Conservation (phyloP, 1,284 basidiomycete species). For the Tetrapyrgos nigripes region DNA sequence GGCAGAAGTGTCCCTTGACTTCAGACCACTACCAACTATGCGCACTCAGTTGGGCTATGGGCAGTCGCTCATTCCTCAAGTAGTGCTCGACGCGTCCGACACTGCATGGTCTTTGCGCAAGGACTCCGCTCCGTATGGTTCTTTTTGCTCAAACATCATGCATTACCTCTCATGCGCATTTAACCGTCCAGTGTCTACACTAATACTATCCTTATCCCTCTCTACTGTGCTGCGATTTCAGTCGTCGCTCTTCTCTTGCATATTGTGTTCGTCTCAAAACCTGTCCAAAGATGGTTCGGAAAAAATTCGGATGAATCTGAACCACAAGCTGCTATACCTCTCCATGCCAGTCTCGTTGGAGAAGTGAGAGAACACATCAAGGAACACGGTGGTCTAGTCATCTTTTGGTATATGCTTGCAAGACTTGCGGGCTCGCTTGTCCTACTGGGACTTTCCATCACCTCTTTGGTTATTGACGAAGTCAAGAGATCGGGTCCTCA, state of each 20-base stretch:
- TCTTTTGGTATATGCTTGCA: slow-evolving; percentile 41
- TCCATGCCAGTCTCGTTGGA: slow-evolving; percentile 21
- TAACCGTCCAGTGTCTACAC: slow-evolving; percentile 23
- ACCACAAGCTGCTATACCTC: slow-evolving; percentile 9
- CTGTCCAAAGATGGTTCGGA: neutral
- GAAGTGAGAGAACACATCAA: slow-evolving; percentile 33
- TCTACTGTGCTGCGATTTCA: slow-evolving; percentile 34
- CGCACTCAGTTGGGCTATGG: too few relatives aligned
- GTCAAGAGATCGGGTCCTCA: slow-evolving; percentile 6
- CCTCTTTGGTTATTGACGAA: slow-evolving; percentile 33
- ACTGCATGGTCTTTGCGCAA: too few relatives aligned
- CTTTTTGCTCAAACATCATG: neutral
- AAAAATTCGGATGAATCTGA: slow-evolving; percentile 11
- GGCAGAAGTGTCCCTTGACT: too few relatives aligned
- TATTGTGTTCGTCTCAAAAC: slow-evolving; percentile 24
- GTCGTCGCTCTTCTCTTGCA: slow-evolving; percentile 33
- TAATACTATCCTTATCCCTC: slow-evolving; percentile 34
- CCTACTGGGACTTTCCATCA: slow-evolving; percentile 43
- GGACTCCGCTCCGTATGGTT: too few relatives aligned
- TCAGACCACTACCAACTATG: too few relatives aligned
- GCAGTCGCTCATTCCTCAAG: too few relatives aligned
- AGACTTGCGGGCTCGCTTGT: slow-evolving; percentile 43
- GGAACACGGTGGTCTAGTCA: slow-evolving; percentile 33
- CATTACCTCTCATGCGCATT: too few relatives aligned
- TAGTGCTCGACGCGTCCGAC: too few relatives aligned